Percentiles rank a stretch among this genome's conserved stretches.
Conservation (phyloP, 805 yeast genomes). For the Suhomyces pyralidae region DNA sequence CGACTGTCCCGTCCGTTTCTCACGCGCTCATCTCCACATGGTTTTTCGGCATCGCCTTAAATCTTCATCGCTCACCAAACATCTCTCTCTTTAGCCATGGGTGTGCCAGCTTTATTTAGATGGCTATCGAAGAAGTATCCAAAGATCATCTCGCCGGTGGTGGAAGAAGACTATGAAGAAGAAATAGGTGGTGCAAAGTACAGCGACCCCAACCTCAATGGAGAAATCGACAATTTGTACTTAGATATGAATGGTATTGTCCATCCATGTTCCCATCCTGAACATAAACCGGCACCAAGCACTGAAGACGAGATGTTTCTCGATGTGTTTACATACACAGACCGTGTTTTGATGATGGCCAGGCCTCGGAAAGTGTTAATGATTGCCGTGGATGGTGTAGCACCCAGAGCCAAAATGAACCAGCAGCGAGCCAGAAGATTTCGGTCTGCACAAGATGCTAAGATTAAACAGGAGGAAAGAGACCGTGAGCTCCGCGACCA, state of each 20-base stretch:
- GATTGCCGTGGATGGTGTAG: slow-evolving; percentile 99
- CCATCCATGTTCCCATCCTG: slow-evolving; percentile 99
- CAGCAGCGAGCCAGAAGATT: slow-evolving; percentile 94
- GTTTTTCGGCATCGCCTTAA: background rate
- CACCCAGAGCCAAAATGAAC: slow-evolving; percentile 97
- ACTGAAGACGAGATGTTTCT: slow-evolving; percentile 96
- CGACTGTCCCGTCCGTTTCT: background rate
- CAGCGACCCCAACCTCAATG: slow-evolving; percentile 83
- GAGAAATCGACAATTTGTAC: slow-evolving; percentile 90
- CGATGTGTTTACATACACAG: slow-evolving; percentile 89
- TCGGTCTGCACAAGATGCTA: slow-evolving; percentile 87
- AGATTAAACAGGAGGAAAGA: slow-evolving; percentile 68
- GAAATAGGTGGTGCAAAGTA: slow-evolving; percentile 62
- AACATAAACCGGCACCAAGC: slow-evolving; percentile 91
- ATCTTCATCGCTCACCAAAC: background rate
- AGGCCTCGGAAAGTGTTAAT: slow-evolving; percentile 88
- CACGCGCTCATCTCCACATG: background rate
- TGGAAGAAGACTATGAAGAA: slow-evolving; percentile 67
- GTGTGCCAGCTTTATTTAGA: slow-evolving; percentile 97
- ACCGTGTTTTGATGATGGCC: slow-evolving; percentile 88
- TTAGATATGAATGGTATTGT: slow-evolving; percentile 99
- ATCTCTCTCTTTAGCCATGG: slow-evolving; percentile 45
- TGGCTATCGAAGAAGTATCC: slow-evolving; percentile 95
- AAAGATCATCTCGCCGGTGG: slow-evolving; percentile 85
- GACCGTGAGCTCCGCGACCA: slow-evolving; percentile 57